Base-by-base conservation (phyloP, 176 grass and related monocot genomes). In the Echinochloa phyllopogon region DNA sequence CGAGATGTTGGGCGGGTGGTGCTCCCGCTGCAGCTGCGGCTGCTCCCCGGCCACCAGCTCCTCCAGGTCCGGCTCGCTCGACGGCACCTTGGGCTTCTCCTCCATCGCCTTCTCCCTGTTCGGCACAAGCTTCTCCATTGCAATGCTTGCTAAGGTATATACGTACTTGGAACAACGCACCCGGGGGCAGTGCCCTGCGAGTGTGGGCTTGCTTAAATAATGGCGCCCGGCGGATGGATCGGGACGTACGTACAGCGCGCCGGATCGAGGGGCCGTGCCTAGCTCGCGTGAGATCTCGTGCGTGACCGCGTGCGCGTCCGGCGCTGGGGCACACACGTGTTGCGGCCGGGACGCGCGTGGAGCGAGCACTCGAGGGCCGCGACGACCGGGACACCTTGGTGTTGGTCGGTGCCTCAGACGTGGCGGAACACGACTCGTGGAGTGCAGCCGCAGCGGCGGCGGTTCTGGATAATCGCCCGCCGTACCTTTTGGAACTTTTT, bases 1-100 rank as follows among this genome's bases (percentile, higher is more conserved):
- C 1, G 91, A 92, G 83, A 94, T 91, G 79, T 91, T 84, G 65
- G 87, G 83, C 65, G 89, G 87, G 69, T 93, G 78, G 82, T 82
- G 65, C 62, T 86, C 76, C 51, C 55, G 67, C 65, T 58, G 74
- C 59, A 10, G 40, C 83, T 90, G 86, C 51, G 82, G 42, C 83
- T 76, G 80, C 76, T 72, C 17, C 3, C 9, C 65, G 11, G 33
- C 72, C 52, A 58, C 59, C 33, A 59, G 67, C 18, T 56, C 79
- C 47, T 0, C 20, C 38, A 77, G 72, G 58, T 36, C 85, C 8
- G 84, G 84, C 74, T 90, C 84, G 38, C 50, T 66, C 41, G 89
- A 43, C 42, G 89, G 84, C 60, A 84, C 84, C 89, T 82, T 77
- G 43, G 37, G 76, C 78, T 69, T 72, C 57, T 86, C 78, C 84